phyloP scores from a whole-genome alignment of 2,329 filamentous ascomycete genomes.

The Rutstroemia sp. region DNA sequence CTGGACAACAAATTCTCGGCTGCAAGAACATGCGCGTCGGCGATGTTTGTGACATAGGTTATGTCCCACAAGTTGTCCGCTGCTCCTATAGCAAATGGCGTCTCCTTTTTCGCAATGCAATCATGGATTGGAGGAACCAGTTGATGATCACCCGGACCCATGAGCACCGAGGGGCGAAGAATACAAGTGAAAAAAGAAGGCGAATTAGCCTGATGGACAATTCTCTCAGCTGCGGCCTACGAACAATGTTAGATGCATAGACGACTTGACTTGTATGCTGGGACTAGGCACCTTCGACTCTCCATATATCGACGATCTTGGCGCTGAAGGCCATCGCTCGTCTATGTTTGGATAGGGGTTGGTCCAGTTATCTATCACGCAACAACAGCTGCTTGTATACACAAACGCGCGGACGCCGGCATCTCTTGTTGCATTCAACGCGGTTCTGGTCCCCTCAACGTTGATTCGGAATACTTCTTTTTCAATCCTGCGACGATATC shows the following conservation, averaged over 20 bases:
- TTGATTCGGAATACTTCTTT: background rate
- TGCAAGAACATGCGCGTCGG: constrained; percentile 4
- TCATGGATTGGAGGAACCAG: background rate
- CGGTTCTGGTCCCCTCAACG: background rate
- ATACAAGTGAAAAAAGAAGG: background rate
- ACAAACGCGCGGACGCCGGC: background rate
- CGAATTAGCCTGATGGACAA: background rate
- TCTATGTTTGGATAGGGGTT: constrained; percentile 1
- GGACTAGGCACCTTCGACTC: background rate
- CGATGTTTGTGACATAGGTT: constrained; percentile 3
- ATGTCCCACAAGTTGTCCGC: constrained; percentile 2
- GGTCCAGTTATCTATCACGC: constrained; percentile 1
- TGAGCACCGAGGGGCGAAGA: constrained; percentile 4
- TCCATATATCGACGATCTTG: background rate
- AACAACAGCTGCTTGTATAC: constrained; percentile 6
- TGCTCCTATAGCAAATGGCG: background rate
- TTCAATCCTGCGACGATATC: background rate
- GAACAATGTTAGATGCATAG: background rate
- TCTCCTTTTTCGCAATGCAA: constrained; percentile 3
- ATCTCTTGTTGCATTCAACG: background rate
- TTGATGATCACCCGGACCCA: constrained; percentile 1
- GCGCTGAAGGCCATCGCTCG: background rate
- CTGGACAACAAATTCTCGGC: background rate
- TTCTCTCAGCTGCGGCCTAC: background rate
- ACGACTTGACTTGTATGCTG: too few species aligned